A percentile compares a stretch with the other conserved stretches of the same genome.
Conservation (phyloP, 2,329 filamentous ascomycete species). For the Pseudogymnoascus sp. region DNA sequence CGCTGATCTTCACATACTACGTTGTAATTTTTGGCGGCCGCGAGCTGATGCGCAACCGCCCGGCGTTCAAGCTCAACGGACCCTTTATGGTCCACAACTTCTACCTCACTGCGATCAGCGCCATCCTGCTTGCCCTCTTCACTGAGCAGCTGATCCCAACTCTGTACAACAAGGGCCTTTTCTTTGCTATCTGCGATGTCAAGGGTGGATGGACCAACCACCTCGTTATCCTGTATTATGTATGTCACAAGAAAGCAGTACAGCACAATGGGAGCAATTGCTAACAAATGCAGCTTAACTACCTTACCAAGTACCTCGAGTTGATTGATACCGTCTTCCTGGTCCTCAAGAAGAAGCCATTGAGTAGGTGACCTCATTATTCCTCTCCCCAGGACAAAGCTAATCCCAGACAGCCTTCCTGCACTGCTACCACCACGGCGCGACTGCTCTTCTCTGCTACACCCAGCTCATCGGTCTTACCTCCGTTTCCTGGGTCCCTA, state of each 20-base stretch:
- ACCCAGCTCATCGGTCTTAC: slow-evolving; percentile 91
- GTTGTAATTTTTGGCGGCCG: slow-evolving; percentile 86
- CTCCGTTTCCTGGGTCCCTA: slow-evolving; percentile 89
- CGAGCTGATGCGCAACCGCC: slow-evolving; percentile 81
- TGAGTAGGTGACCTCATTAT: slow-evolving; percentile 49
- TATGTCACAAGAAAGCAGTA: slow-evolving; percentile 43
- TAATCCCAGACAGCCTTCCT: slow-evolving; percentile 61
- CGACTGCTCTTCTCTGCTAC: slow-evolving; percentile 94
- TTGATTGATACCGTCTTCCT: slow-evolving; percentile 93
- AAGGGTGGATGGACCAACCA: slow-evolving; percentile 90
- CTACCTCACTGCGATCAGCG: slow-evolving; percentile 80
- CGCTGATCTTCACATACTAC: slow-evolving; percentile 84
- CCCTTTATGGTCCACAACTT: slow-evolving; percentile 97
- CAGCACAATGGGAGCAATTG: slow-evolving; percentile 12
- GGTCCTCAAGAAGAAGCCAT: slow-evolving; percentile 98
- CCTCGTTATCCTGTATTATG: slow-evolving; percentile 92
- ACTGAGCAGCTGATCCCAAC: slow-evolving; percentile 85
- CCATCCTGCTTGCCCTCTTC: slow-evolving; percentile 71
- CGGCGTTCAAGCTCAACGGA: slow-evolving; percentile 77
- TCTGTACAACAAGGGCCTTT: slow-evolving; percentile 71
- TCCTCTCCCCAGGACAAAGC: background rate
- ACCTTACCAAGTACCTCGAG: slow-evolving; percentile 96
- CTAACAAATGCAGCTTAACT: slow-evolving; percentile 69
- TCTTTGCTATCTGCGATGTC: slow-evolving; percentile 75
- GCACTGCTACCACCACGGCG: slow-evolving; percentile 97